Evolutionary conservation across 2,329 filamentous ascomycete genomes (phyloP), one percentile per base, ranked within the genome.

Genomic region (Diaporthe batatas): DNA sequence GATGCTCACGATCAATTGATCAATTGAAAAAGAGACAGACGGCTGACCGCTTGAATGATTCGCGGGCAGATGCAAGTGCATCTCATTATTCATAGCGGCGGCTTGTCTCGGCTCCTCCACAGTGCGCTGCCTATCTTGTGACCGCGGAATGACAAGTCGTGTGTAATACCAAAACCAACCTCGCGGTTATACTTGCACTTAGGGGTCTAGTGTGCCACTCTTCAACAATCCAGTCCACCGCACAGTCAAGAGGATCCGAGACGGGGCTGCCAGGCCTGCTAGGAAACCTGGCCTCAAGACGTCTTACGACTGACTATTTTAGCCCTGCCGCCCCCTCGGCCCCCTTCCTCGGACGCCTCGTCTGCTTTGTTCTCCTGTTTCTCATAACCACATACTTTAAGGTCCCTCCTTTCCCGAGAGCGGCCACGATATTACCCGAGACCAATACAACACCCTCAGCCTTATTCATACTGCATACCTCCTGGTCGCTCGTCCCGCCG

Each of bases 141-240:
- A 73, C 72, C 59, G 39, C 49, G 36, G 53, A 67, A 67, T 72
- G 72, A 69, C 73, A 42, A 23, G 64, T 72, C 58, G 44, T 59
- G 51, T 64, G 68, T 65, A 68, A 62, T 64, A 68, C 72, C 68
- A 64, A 49, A 55, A 54, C 51, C 68, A 49, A 49, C 54, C 12
- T 70, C 67, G 49, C 84, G 84, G 82, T 81, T 84, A 80, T 80
- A 88, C 86, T 85, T 88, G 86, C 86, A 86, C 86, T 88, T 88
- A 88, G 85, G 85, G 86, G 87, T 85, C 85, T 88, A 88, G 86
- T 76, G 68, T 76, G 44, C 58, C 55, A 42, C 68, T 70, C 54
- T 42, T 53, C 68, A 39, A 54, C 44, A 32, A 47, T 70, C 44
- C 53, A 39, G 49, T 59, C 68, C 68, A 62, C 49, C 36, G 53